Percentiles rank a stretch among this genome's conserved stretches.
Evolutionary conservation across 2,329 filamentous ascomycete genomes (phyloP).

Genomic region (Apiospora kogelbergensis): DNA sequence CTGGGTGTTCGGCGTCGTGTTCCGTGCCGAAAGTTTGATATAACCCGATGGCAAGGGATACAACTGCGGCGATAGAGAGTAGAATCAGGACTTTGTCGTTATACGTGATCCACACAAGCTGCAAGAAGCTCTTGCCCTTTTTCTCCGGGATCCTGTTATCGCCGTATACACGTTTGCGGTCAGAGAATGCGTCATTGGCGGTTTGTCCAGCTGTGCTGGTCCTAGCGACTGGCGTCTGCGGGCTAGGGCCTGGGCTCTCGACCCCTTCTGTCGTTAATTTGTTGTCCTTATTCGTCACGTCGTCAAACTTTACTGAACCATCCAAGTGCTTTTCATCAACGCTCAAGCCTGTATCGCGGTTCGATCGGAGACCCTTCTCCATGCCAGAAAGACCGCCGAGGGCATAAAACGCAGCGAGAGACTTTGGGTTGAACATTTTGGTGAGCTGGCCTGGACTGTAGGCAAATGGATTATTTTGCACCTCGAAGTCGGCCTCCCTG

Average conservation of each 20-base stretch:
- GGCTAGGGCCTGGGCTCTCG: constrained; percentile 22
- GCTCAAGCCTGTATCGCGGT: constrained; percentile 73
- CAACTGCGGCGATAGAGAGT: constrained; percentile 66
- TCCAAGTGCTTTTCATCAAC: constrained; percentile 69
- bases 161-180: constrained; percentile 68
- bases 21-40: constrained; percentile 70
- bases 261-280: constrained; percentile 35
- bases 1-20: constrained; percentile 50
- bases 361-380: constrained; percentile 74
- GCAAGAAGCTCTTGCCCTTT: constrained; percentile 70
- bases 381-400: constrained; percentile 77
- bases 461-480: constrained; percentile 80
- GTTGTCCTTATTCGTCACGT: constrained; percentile 51
- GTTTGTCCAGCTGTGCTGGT: constrained; percentile 17
- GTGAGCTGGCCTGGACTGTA: constrained; percentile 81
- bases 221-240: constrained; percentile 12
- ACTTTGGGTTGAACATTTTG: constrained; percentile 90
- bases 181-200: constrained; percentile 46
- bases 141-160: constrained; percentile 74
- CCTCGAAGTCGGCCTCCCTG: constrained; percentile 72
- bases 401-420: constrained; percentile 75
- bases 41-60: constrained; percentile 72
- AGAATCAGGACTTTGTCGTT: constrained; percentile 81
- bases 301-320: constrained; percentile 69
- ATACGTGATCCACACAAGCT: constrained; percentile 80